These are phyloP conservation scores for Arthromyces matolae DNA, from an alignment of 768 basidiomycete genomes.

Conservation along the genomic window DNA sequence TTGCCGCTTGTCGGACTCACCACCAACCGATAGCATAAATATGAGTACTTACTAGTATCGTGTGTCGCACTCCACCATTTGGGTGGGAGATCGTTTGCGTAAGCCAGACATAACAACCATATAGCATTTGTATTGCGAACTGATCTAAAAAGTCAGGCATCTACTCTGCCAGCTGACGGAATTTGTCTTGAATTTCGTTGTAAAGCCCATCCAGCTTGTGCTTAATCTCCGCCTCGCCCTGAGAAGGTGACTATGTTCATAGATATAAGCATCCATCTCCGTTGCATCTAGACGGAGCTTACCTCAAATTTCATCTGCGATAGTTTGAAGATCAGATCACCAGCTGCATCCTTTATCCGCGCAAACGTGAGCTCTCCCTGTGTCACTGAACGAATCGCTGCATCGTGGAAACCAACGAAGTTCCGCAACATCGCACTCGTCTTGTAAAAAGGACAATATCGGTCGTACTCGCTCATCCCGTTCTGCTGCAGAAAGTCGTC, in stretches of 20 bases:
- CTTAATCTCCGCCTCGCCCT: slow-evolving; percentile 81
- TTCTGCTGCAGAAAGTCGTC: slow-evolving; percentile 98
- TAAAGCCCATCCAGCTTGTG: slow-evolving; percentile 79
- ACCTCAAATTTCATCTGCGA: slow-evolving; percentile 99
- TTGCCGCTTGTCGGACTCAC: no score
- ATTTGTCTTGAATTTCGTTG: slow-evolving; percentile 88
- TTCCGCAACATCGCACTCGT: slow-evolving; percentile 93
- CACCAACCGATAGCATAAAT: no score
- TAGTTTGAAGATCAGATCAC: slow-evolving; percentile 93
- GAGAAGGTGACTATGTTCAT: slow-evolving; percentile 71
- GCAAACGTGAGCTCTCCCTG: slow-evolving; percentile 81
- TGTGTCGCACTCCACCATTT: no score
- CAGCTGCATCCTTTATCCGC: slow-evolving; percentile 81
- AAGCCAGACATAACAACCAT: no score
- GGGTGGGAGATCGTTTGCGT: no score
- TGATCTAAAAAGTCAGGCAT: slow-evolving; percentile 6
- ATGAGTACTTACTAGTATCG: no score
- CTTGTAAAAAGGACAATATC: slow-evolving; percentile 99
- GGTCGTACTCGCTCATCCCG: slow-evolving; percentile 96
- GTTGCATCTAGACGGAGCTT: slow-evolving; percentile 16
- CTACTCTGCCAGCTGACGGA: slow-evolving; percentile 79
- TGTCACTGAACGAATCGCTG: slow-evolving; percentile 81
- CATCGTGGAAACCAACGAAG: slow-evolving; percentile 91
- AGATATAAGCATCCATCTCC: slow-evolving; percentile 6
- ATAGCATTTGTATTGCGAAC: no score